Conservation (phyloP, 2,329 filamentous ascomycete genomes). For the Trichophyton simii region DNA sequence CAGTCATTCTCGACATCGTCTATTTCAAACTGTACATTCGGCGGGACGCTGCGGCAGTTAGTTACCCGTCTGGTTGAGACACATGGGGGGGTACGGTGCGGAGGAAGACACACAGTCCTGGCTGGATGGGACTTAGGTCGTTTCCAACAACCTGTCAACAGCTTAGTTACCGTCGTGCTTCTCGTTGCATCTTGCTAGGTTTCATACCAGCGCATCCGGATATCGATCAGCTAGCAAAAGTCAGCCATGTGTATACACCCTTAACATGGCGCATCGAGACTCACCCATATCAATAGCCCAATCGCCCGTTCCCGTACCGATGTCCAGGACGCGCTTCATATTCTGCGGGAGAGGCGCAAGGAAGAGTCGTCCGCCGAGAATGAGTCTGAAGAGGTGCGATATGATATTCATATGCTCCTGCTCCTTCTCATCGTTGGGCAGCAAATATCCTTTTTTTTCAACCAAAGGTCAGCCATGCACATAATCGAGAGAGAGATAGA, state of each 20-base stretch:
- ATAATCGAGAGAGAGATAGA: neutral
- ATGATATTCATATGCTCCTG: constrained; percentile 27
- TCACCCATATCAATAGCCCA: constrained; percentile 32
- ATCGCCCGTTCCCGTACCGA: constrained; percentile 36
- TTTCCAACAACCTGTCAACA: constrained; percentile 11
- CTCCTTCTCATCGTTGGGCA: constrained; percentile 27
- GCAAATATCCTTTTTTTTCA: constrained; percentile 15
- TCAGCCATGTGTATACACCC: neutral
- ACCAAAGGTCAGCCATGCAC: neutral
- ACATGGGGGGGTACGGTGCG: constrained; percentile 11
- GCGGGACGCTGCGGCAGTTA: constrained; percentile 36
- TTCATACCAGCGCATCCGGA: neutral
- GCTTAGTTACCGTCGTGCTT: neutral
- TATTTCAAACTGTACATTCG: constrained; percentile 49
- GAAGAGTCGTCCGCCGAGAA: constrained; percentile 25
- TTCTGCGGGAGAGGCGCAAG: constrained; percentile 25
- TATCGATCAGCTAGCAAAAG: neutral
- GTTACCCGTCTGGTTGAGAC: constrained; percentile 10
- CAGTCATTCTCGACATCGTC: constrained; percentile 51
- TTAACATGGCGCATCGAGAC: neutral
- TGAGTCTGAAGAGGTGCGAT: constrained; percentile 27
- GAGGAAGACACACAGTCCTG: constrained; percentile 12
- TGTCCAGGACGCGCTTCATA: constrained; percentile 36
- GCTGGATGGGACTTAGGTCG: constrained; percentile 13
- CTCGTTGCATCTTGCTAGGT: neutral